These are phyloP conservation scores for Amylostereum areolatum DNA, from an alignment of 1,284 basidiomycete genomes.

Conservation along the genomic window DNA sequence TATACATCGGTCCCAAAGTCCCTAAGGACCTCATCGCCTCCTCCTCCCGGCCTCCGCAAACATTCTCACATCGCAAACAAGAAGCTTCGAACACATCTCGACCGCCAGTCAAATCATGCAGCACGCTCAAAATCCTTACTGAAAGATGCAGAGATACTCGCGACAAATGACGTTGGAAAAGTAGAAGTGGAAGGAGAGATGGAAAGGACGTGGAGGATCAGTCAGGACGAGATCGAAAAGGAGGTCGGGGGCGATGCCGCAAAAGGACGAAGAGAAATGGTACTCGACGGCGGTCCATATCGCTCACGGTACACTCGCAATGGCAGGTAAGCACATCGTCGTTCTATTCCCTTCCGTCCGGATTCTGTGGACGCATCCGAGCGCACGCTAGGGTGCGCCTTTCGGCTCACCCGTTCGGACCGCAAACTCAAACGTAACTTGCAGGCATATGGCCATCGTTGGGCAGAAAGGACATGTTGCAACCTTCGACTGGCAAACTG, in stretches of 20 bases:
- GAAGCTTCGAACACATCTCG: conserved; percentile 68
- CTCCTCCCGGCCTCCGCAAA: conserved; percentile 36
- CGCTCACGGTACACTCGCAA: conserved; percentile 83
- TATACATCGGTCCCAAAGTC: conserved; percentile 57
- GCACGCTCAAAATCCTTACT: conserved; percentile 51
- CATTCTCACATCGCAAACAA: conserved; percentile 68
- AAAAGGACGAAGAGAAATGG: conserved; percentile 74
- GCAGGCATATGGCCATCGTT: conserved; percentile 78
- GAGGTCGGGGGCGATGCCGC: conserved; percentile 72
- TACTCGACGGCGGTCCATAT: conserved; percentile 86
- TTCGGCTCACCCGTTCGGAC: neutral
- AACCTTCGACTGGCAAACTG: conserved; percentile 93
- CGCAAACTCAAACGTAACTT: neutral
- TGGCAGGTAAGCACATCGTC: conserved; percentile 58
- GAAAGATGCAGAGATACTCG: conserved; percentile 60
- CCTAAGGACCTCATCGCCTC: conserved; percentile 37
- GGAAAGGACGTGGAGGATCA: conserved; percentile 87
- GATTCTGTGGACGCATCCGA: too few species aligned
- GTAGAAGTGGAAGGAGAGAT: conserved; percentile 72
- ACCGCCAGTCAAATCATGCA: conserved; percentile 51
- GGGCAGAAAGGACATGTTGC: conserved; percentile 87
- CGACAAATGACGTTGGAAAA: conserved; percentile 60
- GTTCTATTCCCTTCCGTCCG: neutral
- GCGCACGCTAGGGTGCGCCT: too few species aligned
- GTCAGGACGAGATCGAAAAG: conserved; percentile 73